A percentile compares a stretch with the other conserved stretches of the same genome.
Conservation (phyloP, 1,284 basidiomycete genomes). For the Phlebopus sp. region DNA sequence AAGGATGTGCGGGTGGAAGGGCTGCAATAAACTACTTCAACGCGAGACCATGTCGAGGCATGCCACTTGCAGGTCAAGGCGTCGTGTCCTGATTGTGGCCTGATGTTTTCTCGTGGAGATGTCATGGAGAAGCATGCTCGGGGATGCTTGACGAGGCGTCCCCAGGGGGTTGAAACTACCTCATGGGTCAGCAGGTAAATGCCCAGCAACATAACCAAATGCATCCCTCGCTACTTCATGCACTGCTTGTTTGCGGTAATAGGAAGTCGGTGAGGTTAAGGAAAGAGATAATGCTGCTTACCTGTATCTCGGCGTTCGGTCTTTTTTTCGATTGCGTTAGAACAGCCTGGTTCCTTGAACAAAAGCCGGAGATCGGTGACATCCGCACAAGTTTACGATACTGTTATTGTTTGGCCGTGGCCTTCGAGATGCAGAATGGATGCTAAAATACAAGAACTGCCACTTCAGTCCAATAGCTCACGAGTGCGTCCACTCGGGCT, state of each 20-base stretch:
- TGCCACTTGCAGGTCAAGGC: conserved; percentile 2
- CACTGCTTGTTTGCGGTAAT: too few relatives aligned
- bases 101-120: conserved; percentile 2
- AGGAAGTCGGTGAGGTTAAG: too few relatives aligned
- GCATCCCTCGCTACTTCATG: too few relatives aligned
- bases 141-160: neutral
- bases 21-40: conserved; percentile 2
- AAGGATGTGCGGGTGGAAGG: conserved; percentile 1
- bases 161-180: neutral
- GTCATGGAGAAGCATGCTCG: neutral
- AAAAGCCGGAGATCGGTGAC: too few relatives aligned
- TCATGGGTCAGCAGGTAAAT: neutral
- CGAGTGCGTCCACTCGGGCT: conserved; percentile 73
- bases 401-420: too few relatives aligned
- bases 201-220: neutral
- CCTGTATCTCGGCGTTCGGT: too few relatives aligned
- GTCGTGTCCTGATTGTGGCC: conserved; percentile 2
- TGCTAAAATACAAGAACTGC: too few relatives aligned
- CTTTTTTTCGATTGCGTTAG: too few relatives aligned
- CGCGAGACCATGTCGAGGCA: conserved; percentile 7
- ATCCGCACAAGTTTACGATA: too few relatives aligned
- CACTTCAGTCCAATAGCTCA: conserved; percentile 8
- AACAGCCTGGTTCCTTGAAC: too few relatives aligned
- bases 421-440: too few relatives aligned
- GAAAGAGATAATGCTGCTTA: too few relatives aligned